phyloP scores from a whole-genome alignment of 1,284 basidiomycete species.

The Ustilago sp. region DNA sequence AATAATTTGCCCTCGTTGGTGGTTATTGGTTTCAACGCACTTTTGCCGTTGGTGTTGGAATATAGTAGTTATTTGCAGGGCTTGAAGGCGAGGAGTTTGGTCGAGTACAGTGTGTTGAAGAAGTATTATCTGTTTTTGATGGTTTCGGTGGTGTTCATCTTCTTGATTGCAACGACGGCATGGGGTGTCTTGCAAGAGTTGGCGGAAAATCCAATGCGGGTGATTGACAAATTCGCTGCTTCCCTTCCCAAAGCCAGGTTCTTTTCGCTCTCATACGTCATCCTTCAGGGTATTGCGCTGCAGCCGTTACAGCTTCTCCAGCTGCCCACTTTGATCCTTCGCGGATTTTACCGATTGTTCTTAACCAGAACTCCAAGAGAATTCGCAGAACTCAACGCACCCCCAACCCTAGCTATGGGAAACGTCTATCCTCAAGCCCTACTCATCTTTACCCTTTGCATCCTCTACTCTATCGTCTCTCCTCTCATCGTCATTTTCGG shows the following conservation, averaged over 20 bases:
- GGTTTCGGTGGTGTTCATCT: slow-evolving; percentile 94
- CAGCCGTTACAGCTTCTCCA: slow-evolving; percentile 87
- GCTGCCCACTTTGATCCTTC: slow-evolving; percentile 59
- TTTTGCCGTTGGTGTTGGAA: slow-evolving; percentile 89
- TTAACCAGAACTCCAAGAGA: slow-evolving; percentile 73
- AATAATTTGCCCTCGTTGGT: slow-evolving; percentile 91
- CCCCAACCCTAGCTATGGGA: slow-evolving; percentile 82
- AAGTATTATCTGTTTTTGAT: slow-evolving; percentile 88
- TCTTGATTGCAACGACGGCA: slow-evolving; percentile 88
- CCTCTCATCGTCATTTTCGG: slow-evolving; percentile 94
- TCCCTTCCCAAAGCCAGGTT: slow-evolving; percentile 73
- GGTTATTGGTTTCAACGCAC: slow-evolving; percentile 88
- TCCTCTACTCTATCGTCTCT: slow-evolving; percentile 94
- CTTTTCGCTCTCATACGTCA: slow-evolving; percentile 95
- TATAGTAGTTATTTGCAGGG: slow-evolving; percentile 87
- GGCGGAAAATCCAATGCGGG: slow-evolving; percentile 61
- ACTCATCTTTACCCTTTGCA: slow-evolving; percentile 91
- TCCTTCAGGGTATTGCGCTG: slow-evolving; percentile 90
- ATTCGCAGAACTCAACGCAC: slow-evolving; percentile 94
- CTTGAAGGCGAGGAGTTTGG: slow-evolving; percentile 85
- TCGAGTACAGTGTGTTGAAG: slow-evolving; percentile 90
- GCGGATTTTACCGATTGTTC: slow-evolving; percentile 53
- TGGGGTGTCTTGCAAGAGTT: slow-evolving; percentile 76
- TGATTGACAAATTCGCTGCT: slow-evolving; percentile 66
- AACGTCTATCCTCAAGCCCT: slow-evolving; percentile 91